A percentile compares a stretch with the other conserved stretches of the same genome.
Conservation (phyloP, 148 eudicot genomes). For the Vaccinium darrowii region DNA sequence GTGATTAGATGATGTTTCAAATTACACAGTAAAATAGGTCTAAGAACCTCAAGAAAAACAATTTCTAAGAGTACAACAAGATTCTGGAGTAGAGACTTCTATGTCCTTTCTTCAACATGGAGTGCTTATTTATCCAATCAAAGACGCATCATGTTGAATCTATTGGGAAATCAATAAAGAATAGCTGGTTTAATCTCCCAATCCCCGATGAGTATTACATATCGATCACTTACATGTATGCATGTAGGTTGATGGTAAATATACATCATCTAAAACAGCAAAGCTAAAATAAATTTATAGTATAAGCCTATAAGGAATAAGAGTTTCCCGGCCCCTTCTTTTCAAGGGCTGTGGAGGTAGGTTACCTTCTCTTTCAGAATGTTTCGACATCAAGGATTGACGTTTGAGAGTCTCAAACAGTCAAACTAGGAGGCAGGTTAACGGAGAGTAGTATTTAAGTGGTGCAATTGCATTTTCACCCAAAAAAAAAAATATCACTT, state of each 20-base stretch:
- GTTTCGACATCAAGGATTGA: neutral
- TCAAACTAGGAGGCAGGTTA: neutral
- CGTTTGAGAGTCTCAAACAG: neutral
- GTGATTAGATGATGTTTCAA: neutral
- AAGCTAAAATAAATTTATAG: neutral
- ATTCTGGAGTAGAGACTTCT: neutral
- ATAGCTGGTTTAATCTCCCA: neutral
- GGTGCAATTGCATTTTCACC: neutral
- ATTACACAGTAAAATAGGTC: neutral
- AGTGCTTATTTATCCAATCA: neutral
- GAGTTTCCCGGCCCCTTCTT: neutral
- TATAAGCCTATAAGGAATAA: neutral
- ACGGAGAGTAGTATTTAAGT: neutral
- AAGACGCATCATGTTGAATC: neutral
- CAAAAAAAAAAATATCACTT: slow-evolving; percentile 17
- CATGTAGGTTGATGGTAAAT: neutral
- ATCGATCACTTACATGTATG: neutral
- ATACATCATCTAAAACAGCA: neutral
- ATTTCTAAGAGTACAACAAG: neutral
- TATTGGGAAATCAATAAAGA: neutral
- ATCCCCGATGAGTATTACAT: neutral
- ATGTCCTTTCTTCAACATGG: neutral
- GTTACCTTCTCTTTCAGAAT: neutral
- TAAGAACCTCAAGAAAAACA: neutral
- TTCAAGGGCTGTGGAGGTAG: neutral